Evolutionary conservation across 1,284 basidiomycete species (phyloP), one percentile per base, ranked within the genome.

Genomic region (Vanrija humicola): DNA sequence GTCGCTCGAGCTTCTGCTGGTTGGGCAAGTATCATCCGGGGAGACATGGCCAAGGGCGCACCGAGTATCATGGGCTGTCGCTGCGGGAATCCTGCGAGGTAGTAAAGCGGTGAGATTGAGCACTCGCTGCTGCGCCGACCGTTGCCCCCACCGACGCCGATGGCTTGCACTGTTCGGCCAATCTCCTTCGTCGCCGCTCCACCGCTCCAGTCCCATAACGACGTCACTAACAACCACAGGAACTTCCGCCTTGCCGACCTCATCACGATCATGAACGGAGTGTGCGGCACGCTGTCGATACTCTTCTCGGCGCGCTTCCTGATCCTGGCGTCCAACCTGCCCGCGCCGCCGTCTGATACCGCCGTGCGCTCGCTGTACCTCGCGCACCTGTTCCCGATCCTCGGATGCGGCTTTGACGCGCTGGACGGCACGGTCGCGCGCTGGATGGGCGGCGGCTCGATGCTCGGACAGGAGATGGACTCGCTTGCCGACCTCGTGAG

Each of bases 191-290:
- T 6, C 34, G 34, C 34, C 34, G 34, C 34, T 12, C 12, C 34
- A 34, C 34, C 21, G 28, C 28, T 10, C 34, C 7, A 38, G 6
- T 10, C 38, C 26, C 4, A 48, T 18, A 23, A 23, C 21, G 21
- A 23, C 21, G 34, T 6, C n/a, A 28, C 50, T 50, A 34, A 34
- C 34, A 1, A 12, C 34, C 34, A 38, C 68, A 96, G 95, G 66
- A 98, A 98, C 78, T 98, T 99, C 75, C 91, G 94, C 56, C 84
- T 98, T 38, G 95, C 95, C 65, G 95, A 99, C 79, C 83, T 96
- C 45, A 92, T 99, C 69, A 99, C 95, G n/a, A 91, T 99, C 64
- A 95, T 96, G 87, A 99, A 99, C 73, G 96, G 96, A 42, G 90
- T 98, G 74, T 99, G 96, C 78, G 96, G 96, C 56, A 90, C 90